phyloP scores from a whole-genome alignment of 352 stramenopile species.

The Sclerospora graminicola region DNA sequence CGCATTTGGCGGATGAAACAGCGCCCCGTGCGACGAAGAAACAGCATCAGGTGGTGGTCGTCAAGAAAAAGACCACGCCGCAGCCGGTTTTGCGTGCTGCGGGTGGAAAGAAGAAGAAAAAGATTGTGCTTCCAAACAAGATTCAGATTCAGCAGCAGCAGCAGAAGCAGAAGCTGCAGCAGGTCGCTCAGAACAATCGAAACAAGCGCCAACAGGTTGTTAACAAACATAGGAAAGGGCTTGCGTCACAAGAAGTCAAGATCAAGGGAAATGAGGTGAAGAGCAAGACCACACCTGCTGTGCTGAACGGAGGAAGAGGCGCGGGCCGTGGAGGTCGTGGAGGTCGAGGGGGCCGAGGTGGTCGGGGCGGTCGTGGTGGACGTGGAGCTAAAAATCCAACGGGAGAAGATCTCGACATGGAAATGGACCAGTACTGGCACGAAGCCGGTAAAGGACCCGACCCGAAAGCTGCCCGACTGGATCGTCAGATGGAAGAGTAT shows the following conservation, averaged over 20 bases:
- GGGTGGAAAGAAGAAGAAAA: slow-evolving; percentile 16
- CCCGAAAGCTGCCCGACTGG: slow-evolving; percentile 62
- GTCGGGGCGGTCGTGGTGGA: slow-evolving; percentile 21
- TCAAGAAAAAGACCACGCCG: slow-evolving; percentile 23
- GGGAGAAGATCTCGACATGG: slow-evolving; percentile 73
- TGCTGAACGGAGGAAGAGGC: slow-evolving; percentile 22
- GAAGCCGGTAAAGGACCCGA: slow-evolving; percentile 82
- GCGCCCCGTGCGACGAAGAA: slow-evolving; percentile 10
- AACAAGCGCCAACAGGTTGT: slow-evolving; percentile 68
- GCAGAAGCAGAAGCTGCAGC: slow-evolving; percentile 55
- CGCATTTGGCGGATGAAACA: slow-evolving; percentile 41
- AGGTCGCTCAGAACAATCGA: slow-evolving; percentile 50
- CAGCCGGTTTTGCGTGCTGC: slow-evolving; percentile 14
- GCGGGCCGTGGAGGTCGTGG: slow-evolving; percentile 12
- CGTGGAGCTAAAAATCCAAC: slow-evolving; percentile 38
- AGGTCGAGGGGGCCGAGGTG: slow-evolving; percentile 18
- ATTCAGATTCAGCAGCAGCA: slow-evolving; percentile 32
- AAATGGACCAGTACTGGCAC: slow-evolving; percentile 87
- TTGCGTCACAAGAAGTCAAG: slow-evolving; percentile 25
- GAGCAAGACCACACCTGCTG: slow-evolving; percentile 17
- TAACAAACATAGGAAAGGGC: slow-evolving; percentile 59
- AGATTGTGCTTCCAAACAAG: slow-evolving; percentile 10
- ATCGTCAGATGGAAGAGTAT: slow-evolving; percentile 86
- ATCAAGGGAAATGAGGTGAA: slow-evolving; percentile 20
- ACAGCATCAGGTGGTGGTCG: slow-evolving; percentile 30